Base-by-base conservation (phyloP, 768 basidiomycete species). In the Cystobasidium onofrii region DNA sequence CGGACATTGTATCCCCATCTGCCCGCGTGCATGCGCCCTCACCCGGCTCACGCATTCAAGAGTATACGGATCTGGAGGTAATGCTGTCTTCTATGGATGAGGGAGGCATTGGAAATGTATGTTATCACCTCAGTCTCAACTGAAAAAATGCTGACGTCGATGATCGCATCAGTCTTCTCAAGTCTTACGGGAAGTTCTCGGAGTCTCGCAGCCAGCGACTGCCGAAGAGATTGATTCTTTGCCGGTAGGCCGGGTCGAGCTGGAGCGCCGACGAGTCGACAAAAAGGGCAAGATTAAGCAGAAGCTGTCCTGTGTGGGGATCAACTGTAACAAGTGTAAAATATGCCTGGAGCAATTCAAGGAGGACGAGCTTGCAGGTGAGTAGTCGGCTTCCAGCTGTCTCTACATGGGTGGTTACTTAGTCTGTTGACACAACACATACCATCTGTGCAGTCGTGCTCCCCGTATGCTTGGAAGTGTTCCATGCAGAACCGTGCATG, bases 311-410 rank as follows among this genome's bases (percentile, higher is more conserved):
- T 73, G 70, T 39, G 71, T 62, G 27, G 74, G 74, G 13, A 65
- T 75, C 23, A 74, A 62, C 23, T 74, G 73, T 46, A 73, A 75
- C 52, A 72, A 66, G 54, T 75, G 74, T 44, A 41, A 41, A 12
- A 73, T 75, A 29, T 75, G 74, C 71, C 33, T 73, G 20, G 1
- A 23, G 29, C 74, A 75, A 31, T 75, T 75, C 74, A 73, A 72
- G 33, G 69, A 71, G 31, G 69, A 71, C 27, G 69, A 71, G 55
- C 69, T 71, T 18, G 69, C 69, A 25, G 52, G 69, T 60, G 39
- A 71, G 69, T 39, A n/a, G n/a, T n/a, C n/a, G n/a, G n/a, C n/a
- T n/a, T n/a, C n/a, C n/a, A n/a, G n/a, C n/a, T n/a, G n/a, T n/a
- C n/a, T n/a, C n/a, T n/a, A n/a, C n/a, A n/a, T n/a, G n/a, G n/a